Percentiles rank a stretch among this genome's conserved stretches.
Conservation (phyloP, 2,329 filamentous ascomycete genomes). For the Myriosclerotinia scirpicola region DNA sequence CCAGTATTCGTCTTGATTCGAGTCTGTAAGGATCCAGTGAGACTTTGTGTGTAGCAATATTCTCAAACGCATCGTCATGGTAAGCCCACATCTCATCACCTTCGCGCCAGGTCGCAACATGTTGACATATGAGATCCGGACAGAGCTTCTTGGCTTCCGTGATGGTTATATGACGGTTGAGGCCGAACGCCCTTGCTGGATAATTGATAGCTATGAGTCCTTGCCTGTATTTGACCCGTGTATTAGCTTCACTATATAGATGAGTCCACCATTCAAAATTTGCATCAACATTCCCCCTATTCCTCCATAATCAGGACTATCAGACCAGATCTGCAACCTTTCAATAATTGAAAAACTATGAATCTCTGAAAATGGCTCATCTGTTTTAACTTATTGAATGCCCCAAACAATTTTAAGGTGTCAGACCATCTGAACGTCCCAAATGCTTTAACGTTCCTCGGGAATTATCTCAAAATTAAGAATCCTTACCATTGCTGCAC, state of each 20-base stretch:
- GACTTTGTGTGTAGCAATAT: slow-evolving; percentile 88
- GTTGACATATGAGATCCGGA: slow-evolving; percentile 79
- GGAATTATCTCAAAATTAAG: not conserved
- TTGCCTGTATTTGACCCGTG: slow-evolving; percentile 55
- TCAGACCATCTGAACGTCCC: not conserved
- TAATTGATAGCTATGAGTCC: slow-evolving; percentile 97
- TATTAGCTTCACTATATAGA: slow-evolving; percentile 17
- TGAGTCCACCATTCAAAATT: not conserved
- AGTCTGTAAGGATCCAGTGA: slow-evolving; percentile 89
- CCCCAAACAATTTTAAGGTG: no score
- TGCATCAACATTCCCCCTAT: not conserved
- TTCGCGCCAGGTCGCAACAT: slow-evolving; percentile 93
- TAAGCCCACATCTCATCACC: slow-evolving; percentile 93
- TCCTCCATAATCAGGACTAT: not conserved
- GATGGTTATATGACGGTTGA: slow-evolving; percentile 76
- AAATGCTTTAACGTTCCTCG: not conserved
- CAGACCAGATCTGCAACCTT: no score
- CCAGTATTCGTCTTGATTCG: slow-evolving; percentile 79
- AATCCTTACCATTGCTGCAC: slow-evolving; percentile 79
- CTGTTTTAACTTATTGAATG: no score
- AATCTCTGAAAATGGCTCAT: no score
- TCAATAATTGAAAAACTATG: no score
- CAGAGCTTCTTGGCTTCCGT: slow-evolving; percentile 84
- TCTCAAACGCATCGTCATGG: slow-evolving; percentile 72
- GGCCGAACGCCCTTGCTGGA: slow-evolving; percentile 76